phyloP scores from a whole-genome alignment of 805 yeast species.

The Yarrowia sp. region DNA sequence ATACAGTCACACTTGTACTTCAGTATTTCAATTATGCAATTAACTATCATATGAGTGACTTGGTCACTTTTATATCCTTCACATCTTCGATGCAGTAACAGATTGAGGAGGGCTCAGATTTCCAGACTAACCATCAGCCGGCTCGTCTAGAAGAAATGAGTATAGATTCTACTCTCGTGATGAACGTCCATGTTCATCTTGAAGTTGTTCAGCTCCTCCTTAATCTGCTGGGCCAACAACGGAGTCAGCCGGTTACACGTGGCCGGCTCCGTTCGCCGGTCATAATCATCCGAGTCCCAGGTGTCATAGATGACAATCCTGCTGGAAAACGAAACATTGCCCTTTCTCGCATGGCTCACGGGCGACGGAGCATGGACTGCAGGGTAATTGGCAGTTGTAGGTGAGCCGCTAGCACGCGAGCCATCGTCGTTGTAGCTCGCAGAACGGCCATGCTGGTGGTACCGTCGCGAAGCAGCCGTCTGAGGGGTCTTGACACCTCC shows the following conservation, averaged over 20 bases:
- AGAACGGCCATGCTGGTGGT: constrained; percentile 37
- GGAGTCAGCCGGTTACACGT: constrained; percentile 94
- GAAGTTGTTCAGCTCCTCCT: constrained; percentile 80
- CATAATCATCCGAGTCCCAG: constrained; percentile 81
- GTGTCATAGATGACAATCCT: constrained; percentile 86
- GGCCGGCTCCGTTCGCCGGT: constrained; percentile 89
- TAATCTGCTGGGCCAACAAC: constrained; percentile 80
- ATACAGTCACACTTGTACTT: no score
- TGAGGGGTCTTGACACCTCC: constrained; percentile 9
- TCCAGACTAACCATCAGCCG: no score
- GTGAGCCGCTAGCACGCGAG: neutral
- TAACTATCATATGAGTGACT: no score
- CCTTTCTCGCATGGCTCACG: constrained; percentile 5
- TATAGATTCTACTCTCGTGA: constrained; percentile 75
- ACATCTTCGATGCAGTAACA: no score
- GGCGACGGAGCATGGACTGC: constrained; percentile 13
- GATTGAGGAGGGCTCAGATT: no score
- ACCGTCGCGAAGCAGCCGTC: constrained; percentile 12
- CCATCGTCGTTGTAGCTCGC: constrained; percentile 27
- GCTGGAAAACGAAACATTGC: constrained; percentile 71
- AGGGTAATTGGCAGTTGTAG: neutral
- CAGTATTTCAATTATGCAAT: no score
- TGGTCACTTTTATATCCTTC: no score
- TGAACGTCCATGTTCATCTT: constrained; percentile 86
- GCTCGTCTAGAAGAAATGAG: constrained; percentile 71